phyloP scores from a whole-genome alignment of 306 rosid species.

The Parietaria judaica region DNA sequence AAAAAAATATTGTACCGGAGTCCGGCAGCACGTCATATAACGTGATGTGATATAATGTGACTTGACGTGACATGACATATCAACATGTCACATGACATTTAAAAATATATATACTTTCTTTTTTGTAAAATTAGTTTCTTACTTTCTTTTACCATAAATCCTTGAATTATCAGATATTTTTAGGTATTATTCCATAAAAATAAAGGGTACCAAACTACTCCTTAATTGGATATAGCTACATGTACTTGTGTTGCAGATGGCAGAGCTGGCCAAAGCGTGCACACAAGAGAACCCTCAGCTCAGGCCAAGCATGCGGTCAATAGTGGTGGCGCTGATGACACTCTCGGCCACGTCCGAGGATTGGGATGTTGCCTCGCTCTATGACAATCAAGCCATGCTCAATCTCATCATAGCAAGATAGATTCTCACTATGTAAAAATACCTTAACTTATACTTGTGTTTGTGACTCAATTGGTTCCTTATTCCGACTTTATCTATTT shows the following conservation, averaged over 20 bases:
- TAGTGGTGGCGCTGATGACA: conserved; percentile 60
- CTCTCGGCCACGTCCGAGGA: conserved; percentile 54
- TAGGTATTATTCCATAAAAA: no score
- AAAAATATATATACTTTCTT: no score
- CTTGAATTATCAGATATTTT: no score
- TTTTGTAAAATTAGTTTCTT: background rate
- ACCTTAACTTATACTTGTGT: conserved; percentile 2
- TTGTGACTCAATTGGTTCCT: no score
- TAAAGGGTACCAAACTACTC: no score
- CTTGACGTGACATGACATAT: no score
- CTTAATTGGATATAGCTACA: background rate
- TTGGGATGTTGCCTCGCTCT: conserved; percentile 63
- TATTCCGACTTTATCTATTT: conserved; percentile 1
- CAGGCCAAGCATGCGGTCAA: conserved; percentile 85
- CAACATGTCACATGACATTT: no score
- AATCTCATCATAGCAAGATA: conserved; percentile 52
- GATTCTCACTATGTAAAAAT: background rate
- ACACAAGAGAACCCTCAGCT: conserved; percentile 68
- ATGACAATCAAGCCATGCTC: conserved; percentile 41
- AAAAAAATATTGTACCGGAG: no score
- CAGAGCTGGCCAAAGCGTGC: conserved; percentile 59
- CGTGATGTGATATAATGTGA: no score
- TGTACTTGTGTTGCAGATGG: conserved; percentile 37
- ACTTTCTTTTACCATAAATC: no score
- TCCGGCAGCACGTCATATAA: no score